Evolutionary conservation across 495 filamentous ascomycete genomes (phyloP).

Genomic region (Podospora tetraspora): DNA sequence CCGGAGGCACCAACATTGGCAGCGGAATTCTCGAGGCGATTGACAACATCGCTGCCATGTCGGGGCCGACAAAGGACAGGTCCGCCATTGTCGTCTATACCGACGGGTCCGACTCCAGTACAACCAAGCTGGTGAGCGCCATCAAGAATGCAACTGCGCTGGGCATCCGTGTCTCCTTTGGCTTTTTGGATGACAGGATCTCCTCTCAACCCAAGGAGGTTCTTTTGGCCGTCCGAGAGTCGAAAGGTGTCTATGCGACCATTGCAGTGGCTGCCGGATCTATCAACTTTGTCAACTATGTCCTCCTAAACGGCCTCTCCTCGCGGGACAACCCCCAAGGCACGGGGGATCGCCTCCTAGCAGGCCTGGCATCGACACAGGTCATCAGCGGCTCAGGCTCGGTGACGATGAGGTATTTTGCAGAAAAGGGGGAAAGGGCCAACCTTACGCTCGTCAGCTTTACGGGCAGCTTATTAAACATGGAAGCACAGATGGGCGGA

Average conservation of each 20-base stretch:
- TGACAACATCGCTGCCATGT: conserved; percentile 15
- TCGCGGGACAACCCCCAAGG: conserved; percentile 28
- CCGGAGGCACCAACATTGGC: conserved; percentile 18
- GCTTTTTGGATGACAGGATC: conserved; percentile 21
- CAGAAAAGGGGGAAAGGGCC: conserved; percentile 22
- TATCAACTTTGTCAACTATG: conserved; percentile 26
- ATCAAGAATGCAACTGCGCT: conserved; percentile 27
- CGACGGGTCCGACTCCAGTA: conserved; percentile 23
- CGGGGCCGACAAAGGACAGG: conserved; percentile 18
- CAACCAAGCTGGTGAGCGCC: conserved; percentile 16
- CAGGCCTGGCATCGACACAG: conserved; percentile 25
- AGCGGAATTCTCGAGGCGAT: conserved; percentile 26
- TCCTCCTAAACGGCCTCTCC: conserved; percentile 26
- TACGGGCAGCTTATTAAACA: conserved; percentile 16
- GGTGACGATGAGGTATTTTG: conserved; percentile 24
- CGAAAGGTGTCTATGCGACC: conserved; percentile 30
- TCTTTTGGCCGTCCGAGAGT: conserved; percentile 23
- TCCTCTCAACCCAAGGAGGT: conserved; percentile 16
- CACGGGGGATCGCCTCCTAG: conserved; percentile 21
- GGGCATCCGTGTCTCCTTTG: conserved; percentile 33
- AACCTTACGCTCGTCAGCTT: conserved; percentile 27
- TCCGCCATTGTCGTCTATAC: conserved; percentile 34
- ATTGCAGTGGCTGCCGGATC: conserved; percentile 24
- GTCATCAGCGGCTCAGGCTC: conserved; percentile 22
- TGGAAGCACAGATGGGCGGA: conserved; percentile 14